Base-by-base conservation (phyloP, 306 rosid species). In the Quercus rubra region DNA sequence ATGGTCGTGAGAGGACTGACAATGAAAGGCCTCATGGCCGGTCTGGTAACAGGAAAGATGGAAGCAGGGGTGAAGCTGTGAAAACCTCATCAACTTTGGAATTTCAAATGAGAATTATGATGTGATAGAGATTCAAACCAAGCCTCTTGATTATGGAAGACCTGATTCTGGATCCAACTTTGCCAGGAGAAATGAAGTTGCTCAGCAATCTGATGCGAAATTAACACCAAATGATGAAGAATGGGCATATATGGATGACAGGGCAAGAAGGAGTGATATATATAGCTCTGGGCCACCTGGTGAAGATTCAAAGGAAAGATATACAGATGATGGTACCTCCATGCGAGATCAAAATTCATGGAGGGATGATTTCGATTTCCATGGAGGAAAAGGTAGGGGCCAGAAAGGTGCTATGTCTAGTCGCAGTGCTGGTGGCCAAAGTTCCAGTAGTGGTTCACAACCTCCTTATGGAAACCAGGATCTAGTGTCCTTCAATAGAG, bases 91-190 rank as follows among this genome's bases (percentile, higher is more conserved):
- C 99, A 1, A 93, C 74, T 93, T 80, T 82, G 99, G 99, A 77
- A 91, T 93, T 85, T 93, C 95, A 21, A 90, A 89, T 78, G 97
- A 90, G 79, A 93, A 96, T 83, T 96, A 96, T 74, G 99, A 96
- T 81, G 99, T 96, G 64, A 96, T 96, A 81, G 99, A 96, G 91
- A 93, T 96, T 80, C 97, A 91, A 86, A 88, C 98, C 62, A 91
- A 91, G 87, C 96, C 92, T 68, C 80, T 86, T 56, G 98, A 93
- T 85, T 88, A 89, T 80, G 97, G 88, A 74, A 91, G 92, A 83
- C 58, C 88, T 58, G 97, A 92, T 38, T 86, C 93, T 75, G 83
- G 82, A 57, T 81, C 96, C 81, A 92, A 88, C 86, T 82, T 79
- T 75, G 9, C 86, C 68, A 90, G 92, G 90, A 91, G 89, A 82